A percentile compares a stretch with the other conserved stretches of the same genome.
These are phyloP conservation scores for Beauveria brongniartii DNA, from an alignment of 2,329 filamentous ascomycete species.

Conservation along the genomic window DNA sequence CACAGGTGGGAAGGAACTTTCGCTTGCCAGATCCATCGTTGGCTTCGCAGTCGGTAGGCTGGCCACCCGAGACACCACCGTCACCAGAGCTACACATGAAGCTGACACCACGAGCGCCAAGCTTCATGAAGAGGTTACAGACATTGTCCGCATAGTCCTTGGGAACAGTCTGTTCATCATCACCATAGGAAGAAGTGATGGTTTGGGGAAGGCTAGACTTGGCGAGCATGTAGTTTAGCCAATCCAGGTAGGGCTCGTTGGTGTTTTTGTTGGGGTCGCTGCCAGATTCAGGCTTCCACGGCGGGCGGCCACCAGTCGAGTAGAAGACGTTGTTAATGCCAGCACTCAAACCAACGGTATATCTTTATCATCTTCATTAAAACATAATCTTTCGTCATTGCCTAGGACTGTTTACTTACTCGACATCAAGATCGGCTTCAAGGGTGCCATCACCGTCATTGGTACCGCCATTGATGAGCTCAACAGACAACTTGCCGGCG, in stretches of 20 bases:
- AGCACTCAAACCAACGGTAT: conserved; percentile 4
- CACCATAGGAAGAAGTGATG: conserved; percentile 10
- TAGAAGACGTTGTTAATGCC: conserved; percentile 10
- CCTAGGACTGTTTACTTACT: neutral
- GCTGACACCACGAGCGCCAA: conserved; percentile 10
- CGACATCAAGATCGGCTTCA: conserved; percentile 8
- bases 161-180: conserved; percentile 4
- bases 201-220: conserved; percentile 5
- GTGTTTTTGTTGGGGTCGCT: conserved; percentile 8
- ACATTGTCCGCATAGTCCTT: conserved; percentile 8
- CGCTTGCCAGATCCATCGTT: conserved; percentile 11
- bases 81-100: conserved; percentile 8
- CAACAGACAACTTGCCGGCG: neutral
- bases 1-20: conserved; percentile 1
- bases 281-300: conserved; percentile 1
- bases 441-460: neutral
- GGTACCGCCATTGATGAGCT: conserved; percentile 5
- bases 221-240: conserved; percentile 7
- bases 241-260: conserved; percentile 11
- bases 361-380: neutral
- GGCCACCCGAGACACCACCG: neutral
- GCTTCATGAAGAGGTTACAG: conserved; percentile 11
- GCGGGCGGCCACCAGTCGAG: conserved; percentile 4
- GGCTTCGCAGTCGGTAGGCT: neutral
- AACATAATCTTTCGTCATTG: neutral